Conservation (phyloP, 2,329 filamentous ascomycete genomes). For the Fusarium liriodendri region DNA sequence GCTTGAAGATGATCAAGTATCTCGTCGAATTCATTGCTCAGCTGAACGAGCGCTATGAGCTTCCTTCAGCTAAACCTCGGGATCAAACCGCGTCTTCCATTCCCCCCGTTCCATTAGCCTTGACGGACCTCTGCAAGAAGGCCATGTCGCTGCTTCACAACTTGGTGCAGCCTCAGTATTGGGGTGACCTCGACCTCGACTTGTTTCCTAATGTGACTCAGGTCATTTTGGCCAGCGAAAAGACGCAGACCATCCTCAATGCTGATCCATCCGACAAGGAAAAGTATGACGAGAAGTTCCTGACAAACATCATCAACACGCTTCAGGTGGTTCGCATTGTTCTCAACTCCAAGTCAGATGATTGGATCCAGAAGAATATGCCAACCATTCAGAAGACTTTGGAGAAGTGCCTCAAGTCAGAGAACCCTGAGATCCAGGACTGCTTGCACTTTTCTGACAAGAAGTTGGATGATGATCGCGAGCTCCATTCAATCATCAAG, state of each 20-base stretch:
- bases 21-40: constrained; percentile 95
- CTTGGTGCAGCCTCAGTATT: constrained; percentile 86
- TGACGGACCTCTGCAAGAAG: constrained; percentile 86
- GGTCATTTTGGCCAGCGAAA: constrained; percentile 84
- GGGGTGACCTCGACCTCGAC: constrained; percentile 92
- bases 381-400: constrained; percentile 85
- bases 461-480: constrained; percentile 74
- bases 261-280: constrained; percentile 73
- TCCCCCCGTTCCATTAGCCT: constrained; percentile 61
- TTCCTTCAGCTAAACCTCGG: constrained; percentile 76
- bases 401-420: constrained; percentile 88
- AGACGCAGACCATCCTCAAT: constrained; percentile 70
- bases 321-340: constrained; percentile 92
- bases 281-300: constrained; percentile 84
- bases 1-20: constrained; percentile 91
- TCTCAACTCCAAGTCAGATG: constrained; percentile 85
- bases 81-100: constrained; percentile 60
- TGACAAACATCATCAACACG: constrained; percentile 91
- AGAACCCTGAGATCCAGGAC: constrained; percentile 93
- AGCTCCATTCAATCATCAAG: constrained; percentile 80
- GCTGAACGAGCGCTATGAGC: constrained; percentile 84
- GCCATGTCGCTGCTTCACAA: constrained; percentile 85
- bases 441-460: constrained; percentile 83
- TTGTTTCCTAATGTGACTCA: constrained; percentile 92
- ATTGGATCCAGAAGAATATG: constrained; percentile 88